Evolutionary conservation across 2,329 filamentous ascomycete species (phyloP), one percentile per base, ranked within the genome.

Genomic region (Piedraia hortae): DNA sequence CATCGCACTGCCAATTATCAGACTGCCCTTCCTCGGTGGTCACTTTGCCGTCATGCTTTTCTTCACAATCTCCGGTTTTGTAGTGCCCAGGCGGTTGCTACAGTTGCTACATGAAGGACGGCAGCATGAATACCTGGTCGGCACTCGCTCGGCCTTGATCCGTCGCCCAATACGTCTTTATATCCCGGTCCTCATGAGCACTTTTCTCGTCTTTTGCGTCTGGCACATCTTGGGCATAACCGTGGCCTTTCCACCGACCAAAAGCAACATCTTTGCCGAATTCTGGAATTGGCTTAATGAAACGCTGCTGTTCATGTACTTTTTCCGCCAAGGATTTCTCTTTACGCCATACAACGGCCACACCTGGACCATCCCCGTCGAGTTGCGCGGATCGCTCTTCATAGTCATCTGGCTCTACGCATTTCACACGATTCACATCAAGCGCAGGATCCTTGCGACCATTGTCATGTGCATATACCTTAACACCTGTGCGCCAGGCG

Each of bases 241-340:
- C 39, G 43, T 47, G 7, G 28, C 32, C 6, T 35, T 30, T 12
- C 31, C 32, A 1, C 18, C 22, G 10, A 21, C 42, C 12, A 39
- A 53, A 28, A 31, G 29, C 4, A 56, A 32, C 16, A 50, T 54
- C 34, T 28, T 39, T 6, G 48, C 47, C 6, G 59, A 66, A 30
- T 27, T 60, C 2, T 55, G 51, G 39, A 45, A 39, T 10, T 50
- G 47, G 47, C 45, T 49, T 21, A 36, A 34, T 25, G 60, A 71
- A 36, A 50, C 60, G 34, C 68, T 69, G 34, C 67, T 67, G 37
- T 71, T 67, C 44, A 67, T 56, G 42, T 71, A 65, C 37, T 38
- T 68, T 18, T 71, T 61, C 43, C 55, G 59, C 12, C 47, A 48
- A 4, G 30, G 30, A 6, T 26, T 31, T 21, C 25, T 37, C 6